These are phyloP conservation scores for Nowakowskiella sp. DNA, from an alignment of 192 early-diverging fungal species.

Conservation along the genomic window DNA sequence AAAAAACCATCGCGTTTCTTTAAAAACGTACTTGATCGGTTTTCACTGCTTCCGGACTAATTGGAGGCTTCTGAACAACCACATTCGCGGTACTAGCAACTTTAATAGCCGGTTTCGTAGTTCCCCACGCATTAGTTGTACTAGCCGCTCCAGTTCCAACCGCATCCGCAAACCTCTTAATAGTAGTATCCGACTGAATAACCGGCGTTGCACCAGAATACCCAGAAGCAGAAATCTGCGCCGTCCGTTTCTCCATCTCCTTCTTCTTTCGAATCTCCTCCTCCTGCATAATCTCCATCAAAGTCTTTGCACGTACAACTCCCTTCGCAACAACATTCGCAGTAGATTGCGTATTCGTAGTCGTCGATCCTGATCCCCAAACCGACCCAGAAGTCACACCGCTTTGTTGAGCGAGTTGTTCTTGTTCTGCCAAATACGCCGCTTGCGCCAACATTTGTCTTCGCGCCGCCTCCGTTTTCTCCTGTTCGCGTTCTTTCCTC, in stretches of 20 bases:
- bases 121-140: conserved; percentile 4
- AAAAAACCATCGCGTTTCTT: too few relatives aligned
- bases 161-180: conserved; percentile 38
- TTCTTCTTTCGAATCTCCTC: conserved; percentile 29
- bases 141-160: conserved; percentile 1
- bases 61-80: conserved; percentile 3
- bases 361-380: conserved; percentile 10
- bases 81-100: conserved; percentile 12
- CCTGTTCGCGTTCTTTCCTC: conserved; percentile 19
- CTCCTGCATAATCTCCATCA: conserved; percentile 45
- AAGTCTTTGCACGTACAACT: conserved; percentile 15
- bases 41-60: not conserved
- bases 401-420: conserved; percentile 16
- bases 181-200: not conserved
- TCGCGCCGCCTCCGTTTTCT: conserved; percentile 24
- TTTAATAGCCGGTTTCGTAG: conserved; percentile 15
- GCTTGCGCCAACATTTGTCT: conserved; percentile 30
- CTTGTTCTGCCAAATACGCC: conserved; percentile 25
- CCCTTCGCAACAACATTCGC: conserved; percentile 5
- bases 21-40: too few relatives aligned
- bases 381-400: conserved; percentile 5
- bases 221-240: conserved; percentile 1
- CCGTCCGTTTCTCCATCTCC: conserved; percentile 19
- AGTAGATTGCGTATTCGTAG: not conserved
- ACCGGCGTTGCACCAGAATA: not conserved